A percentile compares a stretch with the other conserved stretches of the same genome.
Conservation (phyloP, 2,329 filamentous ascomycete genomes). For the Anisogramma anomala region DNA sequence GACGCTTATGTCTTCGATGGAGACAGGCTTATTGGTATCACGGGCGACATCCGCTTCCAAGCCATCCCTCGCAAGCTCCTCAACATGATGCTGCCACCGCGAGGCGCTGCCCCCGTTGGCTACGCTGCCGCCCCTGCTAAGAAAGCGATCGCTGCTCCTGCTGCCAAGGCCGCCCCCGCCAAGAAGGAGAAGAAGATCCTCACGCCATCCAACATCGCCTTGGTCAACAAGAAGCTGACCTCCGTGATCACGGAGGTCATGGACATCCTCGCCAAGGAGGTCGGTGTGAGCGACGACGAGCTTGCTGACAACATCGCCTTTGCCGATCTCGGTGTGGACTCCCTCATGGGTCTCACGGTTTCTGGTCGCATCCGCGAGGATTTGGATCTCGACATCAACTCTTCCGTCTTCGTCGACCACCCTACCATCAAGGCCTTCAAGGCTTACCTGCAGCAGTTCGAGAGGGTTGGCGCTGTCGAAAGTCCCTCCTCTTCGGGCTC, state of each 20-base stretch:
- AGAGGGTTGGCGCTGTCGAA: conserved; percentile 16
- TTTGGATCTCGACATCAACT: conserved; percentile 41
- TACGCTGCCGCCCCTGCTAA: conserved; percentile 23
- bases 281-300: conserved; percentile 42
- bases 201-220: conserved; percentile 33
- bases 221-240: conserved; percentile 40
- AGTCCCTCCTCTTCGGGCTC: conserved; percentile 20
- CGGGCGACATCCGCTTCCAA: conserved; percentile 52
- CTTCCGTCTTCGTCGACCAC: conserved; percentile 42
- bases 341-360: conserved; percentile 49
- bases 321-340: conserved; percentile 47
- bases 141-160: conserved; percentile 21
- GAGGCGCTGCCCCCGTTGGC: conserved; percentile 30
- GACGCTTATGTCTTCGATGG: conserved; percentile 45
- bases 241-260: conserved; percentile 35
- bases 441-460: conserved; percentile 29
- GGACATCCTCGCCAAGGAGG: conserved; percentile 44
- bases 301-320: conserved; percentile 46
- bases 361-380: conserved; percentile 46
- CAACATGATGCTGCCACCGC: conserved; percentile 55
- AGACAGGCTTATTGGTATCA: conserved; percentile 36
- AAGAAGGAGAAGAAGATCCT: conserved; percentile 34
- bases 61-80: conserved; percentile 54
- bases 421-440: conserved; percentile 44
- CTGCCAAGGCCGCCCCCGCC: conserved; percentile 18